A percentile compares a stretch with the other conserved stretches of the same genome.
phyloP scores from a whole-genome alignment of 768 basidiomycete genomes.

The Strobilomyces confusus region DNA sequence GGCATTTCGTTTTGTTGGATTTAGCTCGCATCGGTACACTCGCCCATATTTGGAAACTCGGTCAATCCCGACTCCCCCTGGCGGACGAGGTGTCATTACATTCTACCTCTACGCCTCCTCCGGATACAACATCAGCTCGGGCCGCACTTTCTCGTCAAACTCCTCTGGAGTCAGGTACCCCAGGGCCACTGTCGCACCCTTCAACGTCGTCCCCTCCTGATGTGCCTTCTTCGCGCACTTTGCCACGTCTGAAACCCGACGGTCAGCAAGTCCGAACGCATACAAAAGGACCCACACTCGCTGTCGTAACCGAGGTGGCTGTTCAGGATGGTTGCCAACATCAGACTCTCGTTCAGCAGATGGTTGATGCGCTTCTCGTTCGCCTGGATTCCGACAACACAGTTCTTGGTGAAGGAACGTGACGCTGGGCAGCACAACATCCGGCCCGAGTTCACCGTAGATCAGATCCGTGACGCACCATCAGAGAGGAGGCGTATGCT shows the following conservation, averaged over 20 bases:
- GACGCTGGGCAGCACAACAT: conserved; percentile 46
- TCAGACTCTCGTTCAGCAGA: conserved; percentile 90
- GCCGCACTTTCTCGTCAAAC: conserved; percentile 91
- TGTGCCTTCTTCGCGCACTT: conserved; percentile 99
- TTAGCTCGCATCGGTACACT: conserved; percentile 33
- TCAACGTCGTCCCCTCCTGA: conserved; percentile 94
- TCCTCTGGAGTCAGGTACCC: conserved; percentile 86
- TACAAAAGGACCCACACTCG: conserved; percentile 40
- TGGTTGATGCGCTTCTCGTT: conserved; percentile 91
- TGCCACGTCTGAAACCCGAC: conserved; percentile 70
- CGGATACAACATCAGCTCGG: conserved; percentile 86
- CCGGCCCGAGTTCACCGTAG: not conserved
- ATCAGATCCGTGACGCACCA: conserved; percentile 44
- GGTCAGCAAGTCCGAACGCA: conserved; percentile 8
- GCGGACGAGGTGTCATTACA: not conserved
- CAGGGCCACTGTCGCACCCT: conserved; percentile 87
- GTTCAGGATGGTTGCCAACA: conserved; percentile 98
- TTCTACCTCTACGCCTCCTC: conserved; percentile 38
- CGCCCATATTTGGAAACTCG: conserved; percentile 29
- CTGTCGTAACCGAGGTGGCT: conserved; percentile 96
- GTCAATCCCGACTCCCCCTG: conserved; percentile 14
- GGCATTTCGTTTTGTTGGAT: conserved; percentile 35
- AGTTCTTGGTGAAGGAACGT: conserved; percentile 95
- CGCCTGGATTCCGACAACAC: conserved; percentile 92
- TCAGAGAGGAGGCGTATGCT: conserved; percentile 92